Base-by-base conservation (phyloP, 1,284 basidiomycete species). In the Serendipita sp. region DNA sequence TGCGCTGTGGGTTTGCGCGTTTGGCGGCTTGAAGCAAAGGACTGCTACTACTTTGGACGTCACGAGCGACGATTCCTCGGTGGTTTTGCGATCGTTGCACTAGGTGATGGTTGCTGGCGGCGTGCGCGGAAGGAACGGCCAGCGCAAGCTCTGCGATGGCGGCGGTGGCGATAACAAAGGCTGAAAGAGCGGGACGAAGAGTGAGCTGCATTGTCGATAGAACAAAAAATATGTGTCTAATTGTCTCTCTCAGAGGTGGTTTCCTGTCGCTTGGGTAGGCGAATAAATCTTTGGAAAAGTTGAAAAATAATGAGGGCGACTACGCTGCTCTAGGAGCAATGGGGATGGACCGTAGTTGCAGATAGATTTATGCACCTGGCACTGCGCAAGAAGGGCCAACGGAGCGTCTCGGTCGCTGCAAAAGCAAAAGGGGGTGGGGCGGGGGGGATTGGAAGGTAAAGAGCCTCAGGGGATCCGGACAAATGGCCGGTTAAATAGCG, bases 91-190 rank as follows among this genome's bases (percentile, higher is more conserved):
- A 6, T 22, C 45, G 45, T 17, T 8, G 17, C 6, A 29, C 45
- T 5, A 49, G 5, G 45, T 49, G n/a, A 29, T 49, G 45, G 29
- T 49, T 17, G n/a, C 45, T 49, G 29, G 45, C 45, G 45, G 53
- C 53, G 53, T 30, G 53, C 30, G 53, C 53, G 53, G 53, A 58
- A 58, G 34, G 53, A 58, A 34, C 53, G 53, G 45, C 45, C 45
- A 22, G 45, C 17, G n/a, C 45, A 5, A 6, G 38, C 8, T 29
- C 45, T 10, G 45, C 45, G 45, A 29, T n/a, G 45, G 45, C n/a
- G 45, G 45, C 45, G 45, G 45, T 29, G 45, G 45, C 29, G 45
- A 49, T 2, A 29, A 49, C n/a, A 17, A 49, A 49, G 45, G 45
- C 45, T 22, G 45, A 49, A 49, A 49, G 45, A 49, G 45, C n/a